Base-by-base conservation (phyloP, 2,329 filamentous ascomycete species). In the Colletotrichum australisinense region DNA sequence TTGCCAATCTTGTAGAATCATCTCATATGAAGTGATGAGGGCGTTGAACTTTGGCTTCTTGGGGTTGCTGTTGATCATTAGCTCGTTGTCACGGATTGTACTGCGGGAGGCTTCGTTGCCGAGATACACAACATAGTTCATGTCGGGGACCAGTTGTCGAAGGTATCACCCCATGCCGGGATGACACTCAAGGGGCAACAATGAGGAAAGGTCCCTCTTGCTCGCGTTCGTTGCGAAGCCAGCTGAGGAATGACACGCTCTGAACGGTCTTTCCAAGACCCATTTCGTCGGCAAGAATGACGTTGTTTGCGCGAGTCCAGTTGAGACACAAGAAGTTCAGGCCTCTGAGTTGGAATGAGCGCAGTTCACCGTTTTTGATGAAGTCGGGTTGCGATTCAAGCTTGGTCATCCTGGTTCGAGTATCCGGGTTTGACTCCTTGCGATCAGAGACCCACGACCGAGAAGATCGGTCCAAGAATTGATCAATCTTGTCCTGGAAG, bases 251-350 rank as follows among this genome's bases (percentile, higher is more conserved):
- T 0, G 96, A 92, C 32, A 99, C 95, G 0, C 96, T 98, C 84
- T 99, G 97, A 0, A 99, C 97, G 0, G 97, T 99, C 85, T 99
- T 99, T 32, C 97, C 97, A 16, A 99, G 88, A 78, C 97, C 97
- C 97, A 99, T 99, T 84, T 99, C 97, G 81, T 99, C 97, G 62
- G 97, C 97, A 66, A 99, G 89, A 78, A 99, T 98, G 79, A 98
- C 97, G 78, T 98, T 99, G 82, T 97, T 97, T 68, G 92, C 92
- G 79, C 93, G 93, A 66, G 94, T 94, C 97, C 97, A 99, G 83
- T 98, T 98, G 83, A 97, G 95, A 58, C 94, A 94, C 75, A 99
- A 87, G 83, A 98, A 99, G 85, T 98, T 98, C 74, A 99, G 87
- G 35, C 97, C 97, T 76, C 93, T 94, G 78, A 98, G 89, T 83